Evolutionary conservation across 345 rosid species (phyloP).

Genomic region (Hibiscus trionum): DNA sequence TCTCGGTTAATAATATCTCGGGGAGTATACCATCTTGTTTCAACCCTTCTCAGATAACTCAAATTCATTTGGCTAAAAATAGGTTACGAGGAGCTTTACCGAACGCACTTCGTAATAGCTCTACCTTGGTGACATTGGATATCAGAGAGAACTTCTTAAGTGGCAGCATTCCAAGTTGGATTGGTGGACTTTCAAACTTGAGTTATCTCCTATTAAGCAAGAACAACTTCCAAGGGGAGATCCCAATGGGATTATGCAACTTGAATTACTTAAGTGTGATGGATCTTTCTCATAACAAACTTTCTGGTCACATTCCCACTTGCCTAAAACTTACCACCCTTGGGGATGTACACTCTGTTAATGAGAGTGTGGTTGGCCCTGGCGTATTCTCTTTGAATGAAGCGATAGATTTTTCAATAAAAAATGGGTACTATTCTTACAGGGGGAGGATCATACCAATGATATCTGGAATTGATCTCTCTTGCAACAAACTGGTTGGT

Average conservation of each 20-base stretch:
- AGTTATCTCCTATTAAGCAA: constrained; percentile 15
- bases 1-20: neutral
- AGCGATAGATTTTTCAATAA: constrained; percentile 11
- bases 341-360: neutral
- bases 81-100: neutral
- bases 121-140: neutral
- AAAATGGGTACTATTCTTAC: constrained; percentile 12
- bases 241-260: constrained; percentile 13
- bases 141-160: neutral
- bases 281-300: constrained; percentile 21
- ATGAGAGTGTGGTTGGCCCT: neutral
- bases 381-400: neutral
- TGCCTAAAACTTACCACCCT: neutral
- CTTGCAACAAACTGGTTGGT: constrained; percentile 16
- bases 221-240: constrained; percentile 15
- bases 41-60: neutral
- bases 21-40: constrained; percentile 9
- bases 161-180: constrained; percentile 4
- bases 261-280: constrained; percentile 8
- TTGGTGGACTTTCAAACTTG: neutral
- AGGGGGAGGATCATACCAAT: neutral
- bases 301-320: constrained; percentile 7
- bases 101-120: neutral
- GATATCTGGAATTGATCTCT: constrained; percentile 23
- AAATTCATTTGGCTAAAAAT: constrained; percentile 2